Conservation (phyloP, 2,329 filamentous ascomycete species). For the Fusarium continuum region DNA sequence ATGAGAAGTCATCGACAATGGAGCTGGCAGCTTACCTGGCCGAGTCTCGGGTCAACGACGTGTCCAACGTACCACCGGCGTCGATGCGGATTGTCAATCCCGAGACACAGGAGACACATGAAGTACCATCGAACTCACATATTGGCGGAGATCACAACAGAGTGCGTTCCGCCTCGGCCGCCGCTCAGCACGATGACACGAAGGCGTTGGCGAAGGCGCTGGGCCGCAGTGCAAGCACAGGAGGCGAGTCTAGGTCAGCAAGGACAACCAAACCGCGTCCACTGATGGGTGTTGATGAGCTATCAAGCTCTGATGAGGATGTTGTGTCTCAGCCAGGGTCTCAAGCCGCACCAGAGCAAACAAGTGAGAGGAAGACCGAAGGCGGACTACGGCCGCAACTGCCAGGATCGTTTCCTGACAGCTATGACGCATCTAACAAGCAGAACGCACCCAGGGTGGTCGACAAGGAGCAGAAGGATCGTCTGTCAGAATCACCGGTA, state of each 20-base stretch:
- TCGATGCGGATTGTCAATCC: conserved; percentile 68
- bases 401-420: conserved; percentile 55
- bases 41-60: conserved; percentile 60
- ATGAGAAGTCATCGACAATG: conserved; percentile 48
- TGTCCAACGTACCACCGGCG: conserved; percentile 64
- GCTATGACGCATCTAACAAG: conserved; percentile 48
- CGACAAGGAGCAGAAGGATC: conserved; percentile 50
- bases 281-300: conserved; percentile 75
- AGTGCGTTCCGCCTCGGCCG: conserved; percentile 48
- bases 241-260: conserved; percentile 61
- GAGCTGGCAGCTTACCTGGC: conserved; percentile 56
- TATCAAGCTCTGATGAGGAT: conserved; percentile 66
- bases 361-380: conserved; percentile 29
- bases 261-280: conserved; percentile 62
- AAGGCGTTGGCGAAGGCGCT: conserved; percentile 34
- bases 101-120: conserved; percentile 56
- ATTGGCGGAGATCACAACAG: conserved; percentile 44
- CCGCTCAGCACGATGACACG: conserved; percentile 52
- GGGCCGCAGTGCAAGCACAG: conserved; percentile 45
- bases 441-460: conserved; percentile 47
- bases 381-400: conserved; percentile 47
- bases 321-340: conserved; percentile 42
- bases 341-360: conserved; percentile 26
- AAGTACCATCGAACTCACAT: conserved; percentile 47
- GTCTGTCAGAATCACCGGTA: conserved; percentile 74